These are phyloP conservation scores for Pichia ethanolica DNA, from an alignment of 805 yeast species.

Conservation along the genomic window DNA sequence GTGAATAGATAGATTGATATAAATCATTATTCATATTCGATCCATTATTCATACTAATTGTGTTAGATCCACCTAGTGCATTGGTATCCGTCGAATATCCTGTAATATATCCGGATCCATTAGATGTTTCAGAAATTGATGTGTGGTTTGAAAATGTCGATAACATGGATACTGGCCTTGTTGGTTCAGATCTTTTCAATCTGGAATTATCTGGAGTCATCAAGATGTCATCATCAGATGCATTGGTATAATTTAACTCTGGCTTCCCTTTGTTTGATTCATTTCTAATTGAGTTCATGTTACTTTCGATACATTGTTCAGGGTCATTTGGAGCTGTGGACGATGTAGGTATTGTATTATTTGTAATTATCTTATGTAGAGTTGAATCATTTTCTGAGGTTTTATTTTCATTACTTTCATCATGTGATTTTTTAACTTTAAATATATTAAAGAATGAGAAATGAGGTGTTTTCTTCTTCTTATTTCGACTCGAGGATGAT, in stretches of 20 bases:
- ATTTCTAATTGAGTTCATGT: neutral
- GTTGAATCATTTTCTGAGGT: neutral
- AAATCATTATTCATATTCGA: neutral
- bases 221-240: neutral
- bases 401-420: neutral
- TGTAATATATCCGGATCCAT: constrained; percentile 32
- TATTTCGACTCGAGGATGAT: neutral
- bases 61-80: neutral
- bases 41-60: neutral
- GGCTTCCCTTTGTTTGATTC: neutral
- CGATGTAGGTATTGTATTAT: neutral
- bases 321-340: neutral
- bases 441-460: constrained; percentile 8
- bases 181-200: constrained; percentile 17
- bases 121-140: constrained; percentile 45
- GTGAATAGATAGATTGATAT: constrained; percentile 2
- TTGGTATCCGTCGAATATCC: constrained; percentile 30
- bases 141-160: constrained; percentile 46
- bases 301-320: neutral
- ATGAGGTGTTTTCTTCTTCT: neutral
- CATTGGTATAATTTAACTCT: neutral
- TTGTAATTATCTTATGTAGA: neutral
- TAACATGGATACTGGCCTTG: constrained; percentile 44
- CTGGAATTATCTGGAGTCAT: constrained; percentile 4
- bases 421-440: neutral